Evolutionary conservation across 1,139 yeast genomes (phyloP), one percentile per base, ranked within the genome.

Genomic region (Debaryomyces subglobosus): DNA sequence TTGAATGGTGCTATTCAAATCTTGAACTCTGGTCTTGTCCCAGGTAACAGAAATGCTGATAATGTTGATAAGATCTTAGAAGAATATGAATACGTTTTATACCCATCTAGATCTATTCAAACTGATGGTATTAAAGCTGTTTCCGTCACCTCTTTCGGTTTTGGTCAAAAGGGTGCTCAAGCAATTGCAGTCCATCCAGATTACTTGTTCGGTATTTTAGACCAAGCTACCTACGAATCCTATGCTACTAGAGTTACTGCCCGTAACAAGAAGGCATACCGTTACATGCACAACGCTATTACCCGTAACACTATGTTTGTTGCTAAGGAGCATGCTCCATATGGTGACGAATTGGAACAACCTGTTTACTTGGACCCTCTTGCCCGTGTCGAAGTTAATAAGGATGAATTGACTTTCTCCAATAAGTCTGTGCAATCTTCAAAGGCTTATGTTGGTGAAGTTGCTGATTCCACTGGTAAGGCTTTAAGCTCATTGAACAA

Each of bases 161-260:
- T 94, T 70, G 99, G 99, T 69, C 99, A 94, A 78, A 94, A 94
- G 81, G 99, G 99, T 75, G 99, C 94, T 49, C 96, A 91, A 72
- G 96, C 97, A 46, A 74, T 94, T 68, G 89, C 86, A 51, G 81
- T 94, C 56, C 96, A 92, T 74, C 89, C 97, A 54, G 97, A 94
- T 73, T 94, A 91, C 82, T 81, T 94, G 73, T 90, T 75, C 66
- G 96, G 96, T 54, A 84, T 90, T 38, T 80, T 94, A 67, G 86
- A 86, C 65, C 81, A 81, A 72, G 65, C 74, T 33, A 79, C 86
- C 57, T 94, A 90, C 71, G 77, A 84, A 60, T 72, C 76, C 21
- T 94, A 94, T 69, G 83, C 80, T 53, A 61, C 68, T 49, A 89
- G 85, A 78, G 97, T 92, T 55, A 68, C 74, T 53, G 77, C 84